These are phyloP conservation scores for Trypanosoma scelopori DNA, from an alignment of 208 protist genomes.

Conservation along the genomic window DNA sequence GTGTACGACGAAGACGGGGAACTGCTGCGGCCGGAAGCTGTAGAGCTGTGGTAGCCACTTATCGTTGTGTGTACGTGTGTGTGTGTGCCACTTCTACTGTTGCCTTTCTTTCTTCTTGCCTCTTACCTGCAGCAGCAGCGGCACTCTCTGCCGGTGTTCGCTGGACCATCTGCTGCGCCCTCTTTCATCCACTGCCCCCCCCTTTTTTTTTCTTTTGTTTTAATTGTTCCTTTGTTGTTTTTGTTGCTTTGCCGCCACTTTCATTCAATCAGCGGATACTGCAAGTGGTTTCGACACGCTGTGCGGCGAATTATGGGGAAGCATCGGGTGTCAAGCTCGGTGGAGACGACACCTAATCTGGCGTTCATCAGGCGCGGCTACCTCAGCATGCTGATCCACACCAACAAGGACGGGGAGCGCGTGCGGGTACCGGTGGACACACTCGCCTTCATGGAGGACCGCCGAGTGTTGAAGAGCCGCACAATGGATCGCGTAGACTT, in stretches of 20 bases:
- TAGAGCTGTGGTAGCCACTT: conserved; percentile 35
- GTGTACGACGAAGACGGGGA: conserved; percentile 40
- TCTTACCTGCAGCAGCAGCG: not conserved
- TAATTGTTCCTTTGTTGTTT: too few species aligned
- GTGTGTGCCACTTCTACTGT: not conserved
- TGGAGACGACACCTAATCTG: conserved; percentile 62
- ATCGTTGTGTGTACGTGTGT: too few species aligned
- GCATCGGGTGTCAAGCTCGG: conserved; percentile 22
- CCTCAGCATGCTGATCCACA: conserved; percentile 67
- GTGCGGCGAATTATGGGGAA: conserved; percentile 38
- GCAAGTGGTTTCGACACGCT: not conserved
- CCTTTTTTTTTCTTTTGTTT: too few species aligned
- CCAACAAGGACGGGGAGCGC: conserved; percentile 32
- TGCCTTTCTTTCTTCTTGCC: not conserved
- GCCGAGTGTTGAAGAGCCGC: conserved; percentile 42
- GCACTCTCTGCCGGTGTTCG: too few species aligned
- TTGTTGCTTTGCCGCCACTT: too few species aligned
- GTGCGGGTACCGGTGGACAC: conserved; percentile 36
- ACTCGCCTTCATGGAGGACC: conserved; percentile 56
- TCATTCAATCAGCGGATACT: not conserved
- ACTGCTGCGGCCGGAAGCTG: conserved; percentile 26
- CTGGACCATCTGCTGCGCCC: too few species aligned
- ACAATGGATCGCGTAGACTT: conserved; percentile 77
- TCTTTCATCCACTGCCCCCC: too few species aligned
- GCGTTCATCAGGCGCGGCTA: conserved; percentile 55